Evolutionary conservation across 139 green algal genomes (phyloP), one percentile per base, ranked within the genome.

Genomic region (Auxenochlorella pyrenoidosa): DNA sequence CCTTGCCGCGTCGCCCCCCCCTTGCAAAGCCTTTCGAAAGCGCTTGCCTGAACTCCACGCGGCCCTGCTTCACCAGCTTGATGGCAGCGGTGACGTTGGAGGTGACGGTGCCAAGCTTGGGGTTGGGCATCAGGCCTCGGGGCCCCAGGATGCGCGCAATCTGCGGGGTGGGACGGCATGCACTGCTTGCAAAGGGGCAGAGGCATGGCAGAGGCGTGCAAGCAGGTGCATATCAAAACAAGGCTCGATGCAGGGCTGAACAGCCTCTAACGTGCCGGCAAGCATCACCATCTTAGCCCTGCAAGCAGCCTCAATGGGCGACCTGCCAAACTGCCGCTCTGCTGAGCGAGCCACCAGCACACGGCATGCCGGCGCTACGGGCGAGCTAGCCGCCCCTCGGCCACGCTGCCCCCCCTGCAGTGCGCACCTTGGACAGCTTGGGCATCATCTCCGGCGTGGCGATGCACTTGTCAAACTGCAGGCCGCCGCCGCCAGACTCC

Each of bases 61-160:
- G 88, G 28, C 97, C 97, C 24, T 82, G 75, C 83, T 96, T 95
- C 68, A 97, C 90, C n/a, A 91, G 87, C 28, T 71, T 34, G 26
- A 99, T 86, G 1, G 96, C 96, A 3, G 78, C 83, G 0, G 75
- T 90, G 40, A 99, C 91, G 71, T 97, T 87, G 0, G 72, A 41
- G 0, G 96, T 97, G 8, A 99, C 89, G 19, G 96, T 99, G 59
- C 97, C 97, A 79, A 97, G 90, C 94, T 99, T 99, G 81, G 97
- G 96, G 90, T 99, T 99, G 83, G 97, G 97, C 97, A 99, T 99
- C 3, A 99, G 93, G 18, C 97, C 97, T 12, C 95, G 93, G 0
- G 97, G 97, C 18, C 97, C 97, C 72, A 99, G 91, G 24, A 97
- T 92, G 58, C 93, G 88, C 6, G 93, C 95, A 97, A 90, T 76